phyloP scores from a whole-genome alignment of 1,284 basidiomycete species.

The Pterulicium gracile region DNA sequence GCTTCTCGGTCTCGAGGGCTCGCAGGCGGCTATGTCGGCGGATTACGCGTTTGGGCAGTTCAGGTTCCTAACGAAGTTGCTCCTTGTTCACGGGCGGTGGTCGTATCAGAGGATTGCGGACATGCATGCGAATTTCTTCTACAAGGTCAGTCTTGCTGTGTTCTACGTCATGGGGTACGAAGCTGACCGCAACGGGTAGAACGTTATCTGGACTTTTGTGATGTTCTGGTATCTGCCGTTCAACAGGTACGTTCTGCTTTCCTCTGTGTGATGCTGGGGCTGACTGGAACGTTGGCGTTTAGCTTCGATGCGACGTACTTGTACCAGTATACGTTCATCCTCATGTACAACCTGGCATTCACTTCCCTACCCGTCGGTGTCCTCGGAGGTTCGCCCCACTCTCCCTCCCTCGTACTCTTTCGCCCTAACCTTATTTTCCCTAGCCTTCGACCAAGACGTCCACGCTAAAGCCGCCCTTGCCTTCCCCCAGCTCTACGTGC shows the following conservation, averaged over 20 bases:
- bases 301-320: conserved; percentile 94
- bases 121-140: conserved; percentile 97
- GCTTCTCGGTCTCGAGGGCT: conserved; percentile 89
- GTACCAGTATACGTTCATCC: conserved; percentile 91
- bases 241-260: conserved; percentile 49
- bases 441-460: conserved; percentile 93
- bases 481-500: conserved; percentile 89
- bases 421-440: conserved; percentile 6
- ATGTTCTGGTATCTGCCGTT: conserved; percentile 94
- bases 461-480: conserved; percentile 85
- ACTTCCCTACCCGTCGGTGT: conserved; percentile 89
- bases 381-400: conserved; percentile 58
- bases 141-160: conserved; percentile 56
- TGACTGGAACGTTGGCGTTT: conserved; percentile 11
- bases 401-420: conserved; percentile 6
- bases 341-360: conserved; percentile 88
- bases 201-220: conserved; percentile 84
- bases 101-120: conserved; percentile 95
- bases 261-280: conserved; percentile 1
- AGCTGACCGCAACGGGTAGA: conserved; percentile 31
- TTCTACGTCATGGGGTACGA: conserved; percentile 3
- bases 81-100: conserved; percentile 95
- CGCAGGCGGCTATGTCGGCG: conserved; percentile 97
- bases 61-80: conserved; percentile 83
- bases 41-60: conserved; percentile 99